These are phyloP conservation scores for Neltuma alba DNA, from an alignment of 306 rosid genomes.

Conservation along the genomic window DNA sequence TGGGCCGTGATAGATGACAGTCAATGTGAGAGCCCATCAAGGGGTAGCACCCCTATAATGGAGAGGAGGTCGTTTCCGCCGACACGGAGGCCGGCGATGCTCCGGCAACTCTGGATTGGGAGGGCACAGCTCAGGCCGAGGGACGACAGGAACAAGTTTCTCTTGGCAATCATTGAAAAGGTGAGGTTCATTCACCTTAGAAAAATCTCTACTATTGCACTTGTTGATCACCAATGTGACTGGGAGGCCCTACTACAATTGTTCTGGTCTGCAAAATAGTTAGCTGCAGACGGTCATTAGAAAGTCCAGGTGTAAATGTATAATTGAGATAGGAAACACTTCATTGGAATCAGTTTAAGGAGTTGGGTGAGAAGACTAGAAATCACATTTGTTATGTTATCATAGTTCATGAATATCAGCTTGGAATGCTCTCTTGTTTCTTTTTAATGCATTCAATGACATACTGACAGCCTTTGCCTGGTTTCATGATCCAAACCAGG, in stretches of 20 bases:
- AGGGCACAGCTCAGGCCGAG: slow-evolving; percentile 54
- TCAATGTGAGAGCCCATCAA: slow-evolving; percentile 45
- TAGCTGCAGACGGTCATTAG: neutral
- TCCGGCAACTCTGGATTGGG: slow-evolving; percentile 53
- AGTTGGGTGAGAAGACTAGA: neutral
- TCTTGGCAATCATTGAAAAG: slow-evolving; percentile 71
- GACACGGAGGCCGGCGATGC: slow-evolving; percentile 52
- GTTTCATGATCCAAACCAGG: neutral
- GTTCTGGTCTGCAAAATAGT: neutral
- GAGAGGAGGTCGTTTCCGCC: slow-evolving; percentile 73
- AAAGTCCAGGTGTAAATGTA: neutral
- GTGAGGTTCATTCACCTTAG: slow-evolving; percentile 25
- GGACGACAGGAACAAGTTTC: slow-evolving; percentile 60
- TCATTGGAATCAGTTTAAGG: neutral
- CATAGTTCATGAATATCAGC: neutral
- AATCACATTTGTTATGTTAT: neutral
- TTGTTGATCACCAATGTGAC: neutral
- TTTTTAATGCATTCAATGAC: neutral
- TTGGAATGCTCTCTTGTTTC: neutral
- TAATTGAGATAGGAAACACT: neutral
- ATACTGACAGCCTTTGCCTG: neutral
- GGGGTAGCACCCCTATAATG: slow-evolving; percentile 18
- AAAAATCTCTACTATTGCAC: neutral
- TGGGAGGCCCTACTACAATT: no score
- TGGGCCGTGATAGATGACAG: neutral